phyloP scores from a whole-genome alignment of 2,329 filamentous ascomycete species.

The Clarireedia paspali region DNA sequence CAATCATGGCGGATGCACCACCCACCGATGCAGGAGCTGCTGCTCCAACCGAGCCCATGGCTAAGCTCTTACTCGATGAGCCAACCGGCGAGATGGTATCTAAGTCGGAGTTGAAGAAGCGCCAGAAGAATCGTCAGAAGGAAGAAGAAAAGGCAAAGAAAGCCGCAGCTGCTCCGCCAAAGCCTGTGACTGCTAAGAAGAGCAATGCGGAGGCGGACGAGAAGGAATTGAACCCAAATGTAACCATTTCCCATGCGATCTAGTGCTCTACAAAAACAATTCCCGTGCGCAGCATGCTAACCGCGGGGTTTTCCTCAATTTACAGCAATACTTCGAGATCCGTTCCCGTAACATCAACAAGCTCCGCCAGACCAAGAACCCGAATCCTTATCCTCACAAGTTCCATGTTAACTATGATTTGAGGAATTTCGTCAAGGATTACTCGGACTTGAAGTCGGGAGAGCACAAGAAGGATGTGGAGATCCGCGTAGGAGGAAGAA shows the following conservation, averaged over 20 bases:
- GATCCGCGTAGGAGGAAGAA: conserved; percentile 73
- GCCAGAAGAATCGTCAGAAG: conserved; percentile 82
- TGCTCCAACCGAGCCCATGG: conserved; percentile 21
- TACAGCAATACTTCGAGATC: conserved; percentile 90
- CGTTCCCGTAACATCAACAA: conserved; percentile 76
- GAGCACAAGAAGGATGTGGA: conserved; percentile 70
- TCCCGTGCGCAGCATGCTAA: conserved; percentile 9
- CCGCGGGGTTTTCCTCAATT: conserved; percentile 9
- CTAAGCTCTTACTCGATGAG: conserved; percentile 69
- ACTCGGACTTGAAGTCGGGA: conserved; percentile 77
- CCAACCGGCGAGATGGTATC: conserved; percentile 83
- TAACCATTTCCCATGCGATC: conserved; percentile 32
- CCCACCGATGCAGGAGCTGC: conserved; percentile 6
- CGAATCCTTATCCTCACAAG: conserved; percentile 88
- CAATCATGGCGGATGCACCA: conserved; percentile 27
- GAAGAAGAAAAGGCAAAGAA: conserved; percentile 87
- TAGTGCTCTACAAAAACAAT: neutral
- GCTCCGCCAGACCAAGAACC: conserved; percentile 62
- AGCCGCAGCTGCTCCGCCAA: conserved; percentile 58
- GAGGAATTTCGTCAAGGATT: conserved; percentile 70
- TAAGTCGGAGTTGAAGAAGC: conserved; percentile 89
- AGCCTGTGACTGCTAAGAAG: conserved; percentile 52
- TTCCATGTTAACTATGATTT: conserved; percentile 83
- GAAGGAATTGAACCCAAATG: conserved; percentile 70
- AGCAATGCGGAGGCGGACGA: conserved; percentile 44